Percentiles rank a stretch among this genome's conserved stretches.
These are phyloP conservation scores for Melastoma candidum DNA, from an alignment of 441 rosid species.

Conservation along the genomic window DNA sequence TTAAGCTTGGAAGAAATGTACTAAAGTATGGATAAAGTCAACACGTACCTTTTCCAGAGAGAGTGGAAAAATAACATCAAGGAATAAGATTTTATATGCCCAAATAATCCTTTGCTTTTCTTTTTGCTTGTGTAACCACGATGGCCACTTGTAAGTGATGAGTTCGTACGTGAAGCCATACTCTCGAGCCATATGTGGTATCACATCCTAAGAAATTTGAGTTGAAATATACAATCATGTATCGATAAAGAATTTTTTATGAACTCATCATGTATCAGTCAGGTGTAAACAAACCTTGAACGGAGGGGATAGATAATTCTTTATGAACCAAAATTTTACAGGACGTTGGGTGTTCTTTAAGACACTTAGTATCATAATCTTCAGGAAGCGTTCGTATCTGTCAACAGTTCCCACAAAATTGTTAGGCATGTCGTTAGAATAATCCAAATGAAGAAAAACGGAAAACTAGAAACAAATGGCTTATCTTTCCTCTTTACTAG, in stretches of 20 bases:
- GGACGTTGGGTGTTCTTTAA: conserved; percentile 88
- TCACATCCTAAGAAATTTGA: conserved; percentile 59
- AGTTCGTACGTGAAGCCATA: conserved; percentile 92
- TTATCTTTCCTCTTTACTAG: too few relatives aligned
- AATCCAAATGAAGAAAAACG: too few relatives aligned
- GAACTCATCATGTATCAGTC: conserved; percentile 1
- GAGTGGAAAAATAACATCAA: conserved; percentile 95
- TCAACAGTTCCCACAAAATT: conserved; percentile 16
- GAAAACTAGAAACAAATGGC: too few relatives aligned
- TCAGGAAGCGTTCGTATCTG: conserved; percentile 95
- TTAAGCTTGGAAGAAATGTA: conserved; percentile 6
- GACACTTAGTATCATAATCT: conserved; percentile 95
- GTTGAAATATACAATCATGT: conserved; percentile 9
- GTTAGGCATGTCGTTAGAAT: background rate
- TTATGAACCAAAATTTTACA: conserved; percentile 98
- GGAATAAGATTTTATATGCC: conserved; percentile 98
- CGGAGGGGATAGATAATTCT: conserved; percentile 96
- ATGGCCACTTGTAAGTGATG: conserved; percentile 96
- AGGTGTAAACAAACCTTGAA: conserved; percentile 59
- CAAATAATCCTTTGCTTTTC: conserved; percentile 98
- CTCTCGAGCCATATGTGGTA: conserved; percentile 92
- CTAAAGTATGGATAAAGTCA: background rate
- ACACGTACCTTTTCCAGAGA: conserved; percentile 80
- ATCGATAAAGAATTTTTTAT: conserved; percentile 4
- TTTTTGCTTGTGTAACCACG: conserved; percentile 99